Base-by-base conservation (phyloP, 768 basidiomycete species). In the Boletus huronensis region DNA sequence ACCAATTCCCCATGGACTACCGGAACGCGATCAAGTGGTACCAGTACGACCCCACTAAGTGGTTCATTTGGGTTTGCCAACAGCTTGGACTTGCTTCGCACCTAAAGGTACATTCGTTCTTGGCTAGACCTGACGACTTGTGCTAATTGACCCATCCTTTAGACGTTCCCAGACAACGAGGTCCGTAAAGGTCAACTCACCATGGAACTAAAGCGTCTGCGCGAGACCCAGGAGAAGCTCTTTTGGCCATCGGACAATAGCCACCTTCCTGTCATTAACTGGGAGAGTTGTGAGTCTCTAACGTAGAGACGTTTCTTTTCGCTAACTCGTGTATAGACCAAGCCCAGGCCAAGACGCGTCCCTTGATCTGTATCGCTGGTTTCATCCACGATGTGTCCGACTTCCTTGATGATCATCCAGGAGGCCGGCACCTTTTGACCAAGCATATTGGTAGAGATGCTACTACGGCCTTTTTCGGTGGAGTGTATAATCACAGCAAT, bases 1-100 rank as follows among this genome's bases (percentile, higher is more conserved):
- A 98, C 67, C 84, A 83, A 54, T 96, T 96, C 82, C 94, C 94
- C 7, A 93, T 93, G 90, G 94, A 98, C 72, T 98, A 94, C 77
- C 83, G 94, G 25, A 96, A 96, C 66, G 94, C 94, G 53, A 93
- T 96, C 79, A 92, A 79, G 72, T 87, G 85, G 84, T 84, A 83
- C 68, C 92, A 94, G 69, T 93, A 93, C 64, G 91, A 94, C 67
- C 92, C 92, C 4, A 94, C 93, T 4, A 94, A 96, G 74, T 95
- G 93, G 94, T 84, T 87, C 71, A 87, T 87, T 65, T 74, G 72
- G 69, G 73, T 75, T 45, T 77, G 75, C 67, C 67, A 75, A 48
- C 51, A 68, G 59, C 26, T 85, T 52, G 83, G 83, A 19, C 75
- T 79, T 25, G 80, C 79, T 14, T 74, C 70, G 47, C 84, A 87